Evolutionary conservation across 2,329 filamentous ascomycete genomes (phyloP).

Genomic region (Penicillium sp.): DNA sequence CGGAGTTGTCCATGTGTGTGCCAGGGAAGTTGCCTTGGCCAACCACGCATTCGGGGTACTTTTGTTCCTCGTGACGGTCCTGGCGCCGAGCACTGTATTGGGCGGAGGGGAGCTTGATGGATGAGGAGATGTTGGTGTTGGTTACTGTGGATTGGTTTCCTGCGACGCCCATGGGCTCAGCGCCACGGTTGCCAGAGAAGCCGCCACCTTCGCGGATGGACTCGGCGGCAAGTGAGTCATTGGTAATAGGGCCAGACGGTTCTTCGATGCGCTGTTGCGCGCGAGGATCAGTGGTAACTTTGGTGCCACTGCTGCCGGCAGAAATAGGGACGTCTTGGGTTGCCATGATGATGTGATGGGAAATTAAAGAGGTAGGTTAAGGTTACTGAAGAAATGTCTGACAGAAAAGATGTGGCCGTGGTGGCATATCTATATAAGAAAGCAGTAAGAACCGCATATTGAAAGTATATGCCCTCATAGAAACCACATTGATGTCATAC

Average conservation of each 20-base stretch:
- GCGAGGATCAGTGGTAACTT: conserved; percentile 49
- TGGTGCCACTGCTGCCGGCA: conserved; percentile 31
- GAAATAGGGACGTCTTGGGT: conserved; percentile 39
- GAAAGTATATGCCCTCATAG: conserved; percentile 2
- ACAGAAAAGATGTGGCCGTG: background rate
- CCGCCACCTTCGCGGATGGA: conserved; percentile 60
- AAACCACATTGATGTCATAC: conserved; percentile 29
- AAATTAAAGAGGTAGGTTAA: background rate
- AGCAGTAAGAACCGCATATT: background rate
- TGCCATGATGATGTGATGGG: conserved; percentile 31
- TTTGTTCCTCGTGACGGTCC: conserved; percentile 41
- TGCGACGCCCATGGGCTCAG: conserved; percentile 48
- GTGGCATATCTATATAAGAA: conserved; percentile 23
- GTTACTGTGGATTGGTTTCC: conserved; percentile 55
- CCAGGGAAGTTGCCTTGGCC: conserved; percentile 40
- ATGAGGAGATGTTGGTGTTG: conserved; percentile 54
- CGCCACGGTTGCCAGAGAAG: conserved; percentile 60
- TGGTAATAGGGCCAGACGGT: conserved; percentile 59
- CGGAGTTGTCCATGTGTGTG: conserved; percentile 29
- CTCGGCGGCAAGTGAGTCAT: conserved; percentile 73
- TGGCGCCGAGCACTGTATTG: conserved; percentile 46
- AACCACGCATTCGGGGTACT: conserved; percentile 39
- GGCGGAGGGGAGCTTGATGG: conserved; percentile 50
- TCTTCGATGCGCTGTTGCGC: conserved; percentile 58
- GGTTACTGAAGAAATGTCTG: background rate